Evolutionary conservation across 768 basidiomycete genomes (phyloP).

Genomic region (Suillus paluster): DNA sequence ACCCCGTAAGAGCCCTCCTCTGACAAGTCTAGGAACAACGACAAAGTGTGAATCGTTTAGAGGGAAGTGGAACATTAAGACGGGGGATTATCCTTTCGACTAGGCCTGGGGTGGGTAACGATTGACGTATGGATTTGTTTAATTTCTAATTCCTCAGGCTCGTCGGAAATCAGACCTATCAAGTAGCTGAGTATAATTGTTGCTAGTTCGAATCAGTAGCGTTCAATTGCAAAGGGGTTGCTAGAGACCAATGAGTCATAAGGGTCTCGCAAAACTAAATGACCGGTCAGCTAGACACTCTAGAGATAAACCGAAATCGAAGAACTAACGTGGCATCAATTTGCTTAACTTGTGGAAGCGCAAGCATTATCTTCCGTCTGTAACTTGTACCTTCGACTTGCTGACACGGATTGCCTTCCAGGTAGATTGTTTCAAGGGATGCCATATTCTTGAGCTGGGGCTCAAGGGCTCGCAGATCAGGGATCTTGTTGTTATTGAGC

Average conservation of each 20-base stretch:
- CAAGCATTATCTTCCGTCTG: constrained; percentile 86
- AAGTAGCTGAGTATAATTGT: not conserved
- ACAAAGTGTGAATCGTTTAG: not conserved
- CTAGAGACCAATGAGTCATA: not conserved
- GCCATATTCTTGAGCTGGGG: constrained; percentile 61
- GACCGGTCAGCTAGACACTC: constrained; percentile 12
- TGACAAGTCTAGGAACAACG: too few species aligned
- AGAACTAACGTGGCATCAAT: constrained; percentile 93
- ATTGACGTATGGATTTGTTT: not conserved
- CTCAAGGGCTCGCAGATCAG: constrained; percentile 69
- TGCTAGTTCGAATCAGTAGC: not conserved
- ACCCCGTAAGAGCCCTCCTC: too few species aligned
- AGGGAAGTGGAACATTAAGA: not conserved
- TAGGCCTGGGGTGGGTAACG: not conserved
- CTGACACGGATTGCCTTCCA: constrained; percentile 96
- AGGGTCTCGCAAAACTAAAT: constrained; percentile 6
- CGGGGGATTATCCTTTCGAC: not conserved
- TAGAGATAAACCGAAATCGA: not conserved
- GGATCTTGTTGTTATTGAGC: constrained; percentile 89
- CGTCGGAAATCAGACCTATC: not conserved
- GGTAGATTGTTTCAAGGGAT: constrained; percentile 85
- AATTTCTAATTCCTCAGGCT: not conserved
- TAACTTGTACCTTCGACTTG: constrained; percentile 75
- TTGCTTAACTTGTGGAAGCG: constrained; percentile 87
- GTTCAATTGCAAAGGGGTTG: not conserved